Evolutionary conservation across 2,329 filamentous ascomycete genomes (phyloP).

Genomic region (Phaeoacremonium minimum): DNA sequence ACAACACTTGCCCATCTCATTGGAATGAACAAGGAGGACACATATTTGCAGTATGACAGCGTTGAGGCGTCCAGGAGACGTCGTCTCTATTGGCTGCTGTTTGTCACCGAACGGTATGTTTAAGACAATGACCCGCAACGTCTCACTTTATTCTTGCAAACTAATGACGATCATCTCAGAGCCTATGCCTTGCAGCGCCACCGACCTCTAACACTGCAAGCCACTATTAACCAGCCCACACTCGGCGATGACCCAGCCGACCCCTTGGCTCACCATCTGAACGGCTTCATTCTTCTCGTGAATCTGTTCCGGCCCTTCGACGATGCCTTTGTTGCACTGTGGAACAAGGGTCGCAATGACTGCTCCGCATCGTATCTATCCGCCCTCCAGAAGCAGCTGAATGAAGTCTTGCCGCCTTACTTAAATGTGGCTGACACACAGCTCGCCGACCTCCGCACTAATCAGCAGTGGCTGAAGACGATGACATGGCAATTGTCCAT

Average conservation of each 20-base stretch:
- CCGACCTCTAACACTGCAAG: constrained; percentile 65
- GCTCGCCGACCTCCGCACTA: constrained; percentile 49
- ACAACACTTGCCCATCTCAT: constrained; percentile 63
- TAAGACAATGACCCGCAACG: constrained; percentile 1
- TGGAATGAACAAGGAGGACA: constrained; percentile 58
- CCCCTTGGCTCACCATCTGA: constrained; percentile 46
- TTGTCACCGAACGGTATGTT: constrained; percentile 63
- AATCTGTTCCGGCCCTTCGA: constrained; percentile 64
- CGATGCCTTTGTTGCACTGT: constrained; percentile 57
- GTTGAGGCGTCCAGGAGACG: constrained; percentile 60
- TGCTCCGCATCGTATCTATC: constrained; percentile 54
- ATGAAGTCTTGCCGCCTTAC: constrained; percentile 47
- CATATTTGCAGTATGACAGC: constrained; percentile 54
- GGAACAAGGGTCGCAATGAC: constrained; percentile 60
- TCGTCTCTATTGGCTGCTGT: constrained; percentile 69
- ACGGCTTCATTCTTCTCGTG: constrained; percentile 55
- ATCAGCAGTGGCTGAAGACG: constrained; percentile 63
- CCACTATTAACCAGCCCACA: constrained; percentile 63
- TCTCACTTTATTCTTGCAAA: constrained; percentile 1
- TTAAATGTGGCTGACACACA: constrained; percentile 48
- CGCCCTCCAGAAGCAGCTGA: constrained; percentile 58
- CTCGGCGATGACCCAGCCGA: constrained; percentile 57
- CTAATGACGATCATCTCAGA: constrained; percentile 29
- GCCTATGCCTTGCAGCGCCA: constrained; percentile 69
- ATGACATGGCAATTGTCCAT: constrained; percentile 59